phyloP scores from a whole-genome alignment of 495 filamentous ascomycete genomes.

The Clavariopsis aquatica region DNA sequence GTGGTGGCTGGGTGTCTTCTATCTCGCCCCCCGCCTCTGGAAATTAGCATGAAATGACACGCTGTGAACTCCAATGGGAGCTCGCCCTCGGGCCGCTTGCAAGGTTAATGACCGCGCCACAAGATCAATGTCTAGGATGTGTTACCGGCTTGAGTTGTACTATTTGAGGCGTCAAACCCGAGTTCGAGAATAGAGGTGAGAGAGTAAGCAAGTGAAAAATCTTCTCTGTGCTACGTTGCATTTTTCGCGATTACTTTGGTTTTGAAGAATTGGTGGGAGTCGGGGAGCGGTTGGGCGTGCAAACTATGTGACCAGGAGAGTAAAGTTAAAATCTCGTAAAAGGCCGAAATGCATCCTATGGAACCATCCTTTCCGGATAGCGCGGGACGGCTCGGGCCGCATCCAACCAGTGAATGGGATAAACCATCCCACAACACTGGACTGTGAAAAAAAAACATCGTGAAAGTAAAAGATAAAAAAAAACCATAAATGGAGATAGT shows the following conservation, averaged over 20 bases:
- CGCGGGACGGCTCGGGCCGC: background rate
- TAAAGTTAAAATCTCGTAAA: background rate
- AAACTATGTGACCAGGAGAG: background rate
- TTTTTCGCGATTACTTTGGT: no score
- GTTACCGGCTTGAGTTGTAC: background rate
- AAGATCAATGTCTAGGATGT: background rate
- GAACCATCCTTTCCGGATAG: background rate
- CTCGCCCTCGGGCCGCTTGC: constrained; percentile 8
- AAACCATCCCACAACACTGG: background rate
- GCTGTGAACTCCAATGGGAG: background rate
- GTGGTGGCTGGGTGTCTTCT: constrained; percentile 3
- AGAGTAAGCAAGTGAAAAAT: background rate
- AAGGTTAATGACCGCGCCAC: constrained; percentile 6
- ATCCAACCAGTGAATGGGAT: background rate
- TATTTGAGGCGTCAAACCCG: background rate
- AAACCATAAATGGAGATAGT: no score
- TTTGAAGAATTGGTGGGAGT: background rate
- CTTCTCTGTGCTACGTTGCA: no score
- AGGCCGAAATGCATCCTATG: background rate
- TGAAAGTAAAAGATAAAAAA: background rate
- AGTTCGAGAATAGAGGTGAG: background rate
- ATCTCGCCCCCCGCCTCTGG: constrained; percentile 6
- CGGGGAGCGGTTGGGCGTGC: background rate
- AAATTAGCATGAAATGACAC: constrained; percentile 4
- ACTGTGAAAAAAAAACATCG: background rate